Evolutionary conservation across 306 rosid species (phyloP).

Genomic region (Sechiopsis laciniata): DNA sequence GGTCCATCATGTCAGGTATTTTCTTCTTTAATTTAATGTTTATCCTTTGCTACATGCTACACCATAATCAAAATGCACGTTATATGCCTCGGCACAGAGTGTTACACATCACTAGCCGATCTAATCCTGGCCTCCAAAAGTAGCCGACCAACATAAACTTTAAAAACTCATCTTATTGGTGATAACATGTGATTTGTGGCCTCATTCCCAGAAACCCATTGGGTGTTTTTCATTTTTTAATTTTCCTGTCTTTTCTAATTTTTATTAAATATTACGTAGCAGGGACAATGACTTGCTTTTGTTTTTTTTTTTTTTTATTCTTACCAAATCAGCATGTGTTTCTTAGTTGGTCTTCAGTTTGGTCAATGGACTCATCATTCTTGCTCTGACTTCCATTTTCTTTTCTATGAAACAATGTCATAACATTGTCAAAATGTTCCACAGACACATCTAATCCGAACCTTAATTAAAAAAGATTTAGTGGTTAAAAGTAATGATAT

Average conservation of each 20-base stretch:
- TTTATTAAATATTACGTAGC: neutral
- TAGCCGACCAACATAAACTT: constrained; percentile 56
- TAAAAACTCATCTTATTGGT: constrained; percentile 64
- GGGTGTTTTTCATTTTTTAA: constrained; percentile 43
- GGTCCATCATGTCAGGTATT: constrained; percentile 55
- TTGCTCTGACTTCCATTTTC: constrained; percentile 31
- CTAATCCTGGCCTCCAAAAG: constrained; percentile 70
- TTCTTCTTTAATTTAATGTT: constrained; percentile 38
- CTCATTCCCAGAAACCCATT: constrained; percentile 57
- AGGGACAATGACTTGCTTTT: constrained; percentile 7
- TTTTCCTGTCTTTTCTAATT: constrained; percentile 8
- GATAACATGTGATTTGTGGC: constrained; percentile 81
- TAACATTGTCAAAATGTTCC: constrained; percentile 28
- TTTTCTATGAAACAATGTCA: constrained; percentile 22
- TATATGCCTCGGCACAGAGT: constrained; percentile 34
- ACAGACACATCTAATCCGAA: constrained; percentile 42
- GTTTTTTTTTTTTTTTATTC: constrained; percentile 17
- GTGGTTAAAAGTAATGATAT: constrained; percentile 38
- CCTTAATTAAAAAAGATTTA: constrained; percentile 30
- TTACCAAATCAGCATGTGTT: constrained; percentile 54
- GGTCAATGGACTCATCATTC: constrained; percentile 32
- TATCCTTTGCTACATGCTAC: constrained; percentile 70
- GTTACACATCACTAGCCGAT: constrained; percentile 38
- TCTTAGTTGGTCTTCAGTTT: constrained; percentile 40
- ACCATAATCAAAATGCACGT: constrained; percentile 64